Base-by-base conservation (phyloP, 371 early-diverging fungal genomes). In the Mucor saturninus region DNA sequence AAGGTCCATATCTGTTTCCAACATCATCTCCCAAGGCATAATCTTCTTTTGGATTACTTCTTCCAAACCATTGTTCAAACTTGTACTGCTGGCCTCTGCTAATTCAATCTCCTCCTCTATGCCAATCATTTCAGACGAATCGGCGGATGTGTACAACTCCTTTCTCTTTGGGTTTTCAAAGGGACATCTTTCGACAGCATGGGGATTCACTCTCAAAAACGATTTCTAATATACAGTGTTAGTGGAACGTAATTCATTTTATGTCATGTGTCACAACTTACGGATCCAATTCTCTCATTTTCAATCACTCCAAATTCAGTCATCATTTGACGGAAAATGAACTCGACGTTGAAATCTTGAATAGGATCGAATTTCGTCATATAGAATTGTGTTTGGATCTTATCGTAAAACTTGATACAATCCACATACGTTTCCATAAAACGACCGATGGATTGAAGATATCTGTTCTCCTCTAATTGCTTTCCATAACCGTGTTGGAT, bases 1-100 rank as follows among this genome's bases (percentile, higher is more conserved):
- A 28, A 80, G 59, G 53, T 80, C 81, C 51, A 77, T 71, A 48
- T 80, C 81, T 0, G 75, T 80, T 52, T 80, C 74, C 7, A 80
- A 45, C 81, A 80, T 80, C 72, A 83, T 77, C 64, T 89, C 86
- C 89, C 89, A 89, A 32, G 89, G 86, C 68, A 83, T 74, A 40
- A 89, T 86, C 68, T 89, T 89, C 61, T 82, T 80, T 71, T 87
- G 88, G 38, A 76, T 73, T 0, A 64, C 72, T n/a, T 79, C 77
- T 10, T 70, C 70, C 2, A 40, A 30, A 31, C 13, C 15, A 5
- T 43, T 21, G 21, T 21, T 26, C 11, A 32, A 15, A 5, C 38
- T 29, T 10, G 15, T 29, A n/a, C 50, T 26, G n/a, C 32, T 31
- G 31, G 52, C 32, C 15, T 37, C 3, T 52, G 46, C 39, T 55